Percentiles rank a stretch among this genome's conserved stretches.
Evolutionary conservation across 2,329 filamentous ascomycete genomes (phyloP).

Genomic region (Aspergillus phoenicis): DNA sequence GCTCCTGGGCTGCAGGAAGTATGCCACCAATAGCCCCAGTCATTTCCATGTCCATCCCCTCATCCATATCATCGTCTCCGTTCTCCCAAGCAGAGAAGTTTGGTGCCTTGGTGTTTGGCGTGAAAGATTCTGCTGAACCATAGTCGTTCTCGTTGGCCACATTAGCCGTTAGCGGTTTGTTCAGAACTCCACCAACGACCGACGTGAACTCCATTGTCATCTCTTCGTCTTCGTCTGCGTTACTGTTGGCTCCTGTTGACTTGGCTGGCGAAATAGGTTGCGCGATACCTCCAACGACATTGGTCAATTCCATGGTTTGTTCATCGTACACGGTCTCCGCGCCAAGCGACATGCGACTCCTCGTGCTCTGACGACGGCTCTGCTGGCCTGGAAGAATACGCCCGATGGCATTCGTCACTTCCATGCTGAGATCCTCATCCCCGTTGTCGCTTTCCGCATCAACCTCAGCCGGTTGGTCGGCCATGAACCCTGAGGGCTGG

Average conservation of each 20-base stretch:
- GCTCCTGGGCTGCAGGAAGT: constrained; percentile 43
- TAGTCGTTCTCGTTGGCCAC: constrained; percentile 17
- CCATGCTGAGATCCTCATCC: constrained; percentile 83
- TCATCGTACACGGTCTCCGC: constrained; percentile 51
- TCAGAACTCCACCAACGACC: constrained; percentile 47
- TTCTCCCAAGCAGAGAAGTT: constrained; percentile 27
- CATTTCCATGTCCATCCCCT: constrained; percentile 63
- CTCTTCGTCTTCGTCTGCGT: constrained; percentile 45
- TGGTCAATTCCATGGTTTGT: constrained; percentile 52
- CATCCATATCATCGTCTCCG: constrained; percentile 34
- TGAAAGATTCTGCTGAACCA: constrained; percentile 13
- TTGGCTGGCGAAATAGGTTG: constrained; percentile 30
- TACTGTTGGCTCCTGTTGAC: constrained; percentile 32
- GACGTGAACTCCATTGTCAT: constrained; percentile 54
- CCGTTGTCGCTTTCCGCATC: constrained; percentile 46
- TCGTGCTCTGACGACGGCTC: constrained; percentile 34
- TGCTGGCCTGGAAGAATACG: constrained; percentile 65
- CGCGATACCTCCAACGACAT: constrained; percentile 46
- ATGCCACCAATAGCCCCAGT: constrained; percentile 51
- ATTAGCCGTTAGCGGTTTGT: constrained; percentile 24
- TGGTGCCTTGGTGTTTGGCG: constrained; percentile 24
- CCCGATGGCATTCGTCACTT: constrained; percentile 82
- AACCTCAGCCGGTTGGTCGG: constrained; percentile 9
- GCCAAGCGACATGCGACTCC: constrained; percentile 47
- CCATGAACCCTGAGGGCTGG: constrained; percentile 33